Base-by-base conservation (phyloP, 495 filamentous ascomycete genomes). In the Penicillium silybi region DNA sequence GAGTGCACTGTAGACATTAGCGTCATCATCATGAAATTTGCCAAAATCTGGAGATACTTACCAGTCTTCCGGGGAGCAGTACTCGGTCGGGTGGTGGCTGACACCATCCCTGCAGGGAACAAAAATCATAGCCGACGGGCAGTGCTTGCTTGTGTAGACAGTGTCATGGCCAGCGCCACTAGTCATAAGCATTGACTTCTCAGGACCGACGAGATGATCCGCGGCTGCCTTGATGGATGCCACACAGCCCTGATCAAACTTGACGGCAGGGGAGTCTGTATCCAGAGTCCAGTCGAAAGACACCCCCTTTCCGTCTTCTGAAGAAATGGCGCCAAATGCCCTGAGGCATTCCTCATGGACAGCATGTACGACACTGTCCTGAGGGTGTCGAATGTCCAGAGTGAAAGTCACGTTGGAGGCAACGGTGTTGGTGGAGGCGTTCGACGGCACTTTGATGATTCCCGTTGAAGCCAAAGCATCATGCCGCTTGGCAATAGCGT, bases 391-490 rank as follows among this genome's bases (percentile, higher is more conserved):
- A 40, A 90, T 80, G 53, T 92, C 87, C 13, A 90, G 70, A 3
- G 79, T 82, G 56, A 90, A 88, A 13, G 72, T 70, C 22, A 87
- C 86, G 17, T 69, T 64, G 0, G 84, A 83, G 0, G 86, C 83
- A 13, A 90, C 80, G 0, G 87, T 90, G 60, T 90, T 89, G 3
- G 83, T 87, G 37, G 74, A 80, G 1, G 84, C 83, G 44, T 66
- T 71, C 0, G 65, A 58, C 0, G 84, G 85, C 16, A 72, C 74
- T 6, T 71, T 82, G 32, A 90, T 56, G 27, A 90, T 84, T 0
- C 85, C 87, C 3, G 85, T 88, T 0, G 80, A 85, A 10, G 82
- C 87, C 13, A 89, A 62, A 1, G 78, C 81, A 2, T 69, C 67
- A 20, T 67, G 54, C 10, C 43, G 52, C 8, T 77, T 78, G 3